These are phyloP conservation scores for Pseudonitzschia pungens DNA, from an alignment of 108 stramenopile species.

Conservation along the genomic window DNA sequence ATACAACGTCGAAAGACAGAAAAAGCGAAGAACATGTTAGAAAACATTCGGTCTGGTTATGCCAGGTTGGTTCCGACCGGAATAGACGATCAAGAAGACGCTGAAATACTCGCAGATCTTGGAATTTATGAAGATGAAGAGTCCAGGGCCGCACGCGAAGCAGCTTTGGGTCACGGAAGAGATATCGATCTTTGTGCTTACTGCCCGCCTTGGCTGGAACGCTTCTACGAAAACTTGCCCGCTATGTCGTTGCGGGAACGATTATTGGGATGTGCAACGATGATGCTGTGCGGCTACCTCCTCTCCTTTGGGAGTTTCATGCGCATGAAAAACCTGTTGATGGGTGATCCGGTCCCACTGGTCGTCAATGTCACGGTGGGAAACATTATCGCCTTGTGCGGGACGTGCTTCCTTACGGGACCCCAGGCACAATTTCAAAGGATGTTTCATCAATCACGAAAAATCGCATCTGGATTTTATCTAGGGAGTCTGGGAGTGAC, in stretches of 20 bases:
- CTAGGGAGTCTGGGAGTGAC: slow-evolving; percentile 42
- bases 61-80: not conserved
- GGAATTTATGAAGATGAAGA: slow-evolving; percentile 47
- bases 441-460: slow-evolving; percentile 52
- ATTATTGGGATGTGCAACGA: slow-evolving; percentile 55
- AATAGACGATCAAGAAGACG: slow-evolving; percentile 8
- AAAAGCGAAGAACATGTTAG: not conserved
- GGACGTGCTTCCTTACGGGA: slow-evolving; percentile 59
- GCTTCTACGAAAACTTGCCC: slow-evolving; percentile 26
- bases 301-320: slow-evolving; percentile 54
- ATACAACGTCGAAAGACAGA: not conserved
- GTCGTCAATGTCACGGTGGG: slow-evolving; percentile 57
- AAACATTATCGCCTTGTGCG: slow-evolving; percentile 53
- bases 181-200: not conserved
- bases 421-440: slow-evolving; percentile 45
- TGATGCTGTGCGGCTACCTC: slow-evolving; percentile 61
- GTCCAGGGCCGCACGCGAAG: slow-evolving; percentile 19
- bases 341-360: slow-evolving; percentile 50
- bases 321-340: slow-evolving; percentile 45
- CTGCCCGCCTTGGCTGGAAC: slow-evolving; percentile 23
- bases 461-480: slow-evolving; percentile 43
- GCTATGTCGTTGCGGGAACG: slow-evolving; percentile 43
- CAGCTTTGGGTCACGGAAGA: not conserved
- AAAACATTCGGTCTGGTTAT: slow-evolving; percentile 20
- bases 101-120: slow-evolving; percentile 8